phyloP scores from a whole-genome alignment of 2,329 filamentous ascomycete genomes.

The Delphinella strobiligena region DNA sequence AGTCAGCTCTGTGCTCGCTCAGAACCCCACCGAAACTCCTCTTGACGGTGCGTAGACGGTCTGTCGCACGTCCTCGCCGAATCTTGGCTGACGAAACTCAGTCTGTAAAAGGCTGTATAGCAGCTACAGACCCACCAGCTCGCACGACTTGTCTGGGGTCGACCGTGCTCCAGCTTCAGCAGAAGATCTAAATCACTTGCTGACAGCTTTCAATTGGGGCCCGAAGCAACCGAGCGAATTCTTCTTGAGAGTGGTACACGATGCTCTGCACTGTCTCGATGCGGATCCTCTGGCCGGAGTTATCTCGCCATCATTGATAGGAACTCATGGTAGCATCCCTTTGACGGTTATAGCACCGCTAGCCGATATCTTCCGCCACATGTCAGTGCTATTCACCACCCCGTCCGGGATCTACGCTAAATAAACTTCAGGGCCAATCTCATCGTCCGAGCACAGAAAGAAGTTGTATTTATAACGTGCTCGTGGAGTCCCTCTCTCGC shows the following conservation, averaged over 20 bases:
- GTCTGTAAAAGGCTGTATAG: too few relatives aligned
- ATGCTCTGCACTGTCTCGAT: slow-evolving; percentile 46
- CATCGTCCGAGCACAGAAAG: slow-evolving; percentile 58
- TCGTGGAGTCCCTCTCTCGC: slow-evolving; percentile 63
- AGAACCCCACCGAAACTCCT: too few relatives aligned
- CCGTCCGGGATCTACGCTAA: background rate
- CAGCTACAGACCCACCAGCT: too few relatives aligned
- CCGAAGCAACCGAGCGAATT: slow-evolving; percentile 49
- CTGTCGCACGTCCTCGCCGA: too few relatives aligned
- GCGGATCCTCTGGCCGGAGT: slow-evolving; percentile 39
- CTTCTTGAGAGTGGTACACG: slow-evolving; percentile 57
- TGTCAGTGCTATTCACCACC: slow-evolving; percentile 21
- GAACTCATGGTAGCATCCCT: slow-evolving; percentile 51
- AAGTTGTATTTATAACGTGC: slow-evolving; percentile 64
- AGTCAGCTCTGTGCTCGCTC: too few relatives aligned
- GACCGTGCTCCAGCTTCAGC: slow-evolving; percentile 11
- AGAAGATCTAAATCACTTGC: slow-evolving; percentile 42
- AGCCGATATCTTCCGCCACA: slow-evolving; percentile 60
- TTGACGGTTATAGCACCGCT: slow-evolving; percentile 58
- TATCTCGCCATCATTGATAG: slow-evolving; percentile 48
- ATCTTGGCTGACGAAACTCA: too few relatives aligned
- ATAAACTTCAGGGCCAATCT: slow-evolving; percentile 45
- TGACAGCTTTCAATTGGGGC: slow-evolving; percentile 57
- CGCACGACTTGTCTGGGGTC: too few relatives aligned
- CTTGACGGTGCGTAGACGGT: too few relatives aligned